A percentile compares a stretch with the other conserved stretches of the same genome.
Evolutionary conservation across 2,329 filamentous ascomycete genomes (phyloP).

Genomic region (Calonectria montana): DNA sequence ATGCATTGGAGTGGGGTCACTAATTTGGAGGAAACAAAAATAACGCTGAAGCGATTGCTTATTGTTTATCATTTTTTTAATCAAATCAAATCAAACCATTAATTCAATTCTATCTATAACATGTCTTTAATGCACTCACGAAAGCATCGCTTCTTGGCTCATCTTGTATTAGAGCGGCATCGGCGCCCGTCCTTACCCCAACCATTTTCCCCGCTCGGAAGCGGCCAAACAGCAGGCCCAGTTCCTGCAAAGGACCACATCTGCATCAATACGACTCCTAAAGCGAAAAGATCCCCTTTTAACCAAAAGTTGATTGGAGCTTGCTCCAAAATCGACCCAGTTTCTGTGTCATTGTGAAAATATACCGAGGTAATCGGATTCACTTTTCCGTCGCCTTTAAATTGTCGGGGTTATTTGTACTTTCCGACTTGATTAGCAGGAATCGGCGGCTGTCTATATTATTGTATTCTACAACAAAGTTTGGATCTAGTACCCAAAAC

Average conservation of each 20-base stretch:
- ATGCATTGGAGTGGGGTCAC: too few relatives aligned
- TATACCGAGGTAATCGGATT: background rate
- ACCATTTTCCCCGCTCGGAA: background rate
- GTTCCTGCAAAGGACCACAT: background rate
- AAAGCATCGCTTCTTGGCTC: too few relatives aligned
- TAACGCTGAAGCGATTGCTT: too few relatives aligned
- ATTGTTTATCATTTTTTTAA: too few relatives aligned
- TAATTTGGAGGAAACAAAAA: too few relatives aligned
- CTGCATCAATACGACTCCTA: background rate
- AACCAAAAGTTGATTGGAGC: background rate
- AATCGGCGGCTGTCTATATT: background rate
- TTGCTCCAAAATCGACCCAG: background rate
- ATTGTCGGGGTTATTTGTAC: background rate
- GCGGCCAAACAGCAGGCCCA: background rate
- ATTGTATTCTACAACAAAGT: background rate
- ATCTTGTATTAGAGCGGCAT: background rate
- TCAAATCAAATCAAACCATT: too few relatives aligned
- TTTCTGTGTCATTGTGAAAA: background rate
- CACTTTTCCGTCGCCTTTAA: background rate
- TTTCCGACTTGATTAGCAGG: background rate
- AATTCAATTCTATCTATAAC: too few relatives aligned
- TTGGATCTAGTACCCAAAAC: background rate
- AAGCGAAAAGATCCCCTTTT: background rate
- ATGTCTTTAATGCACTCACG: too few relatives aligned
- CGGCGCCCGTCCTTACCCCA: background rate